A percentile compares a stretch with the other conserved stretches of the same genome.
These are phyloP conservation scores for Avena eriantha DNA, from an alignment of 176 grass and related monocot genomes.

Conservation along the genomic window DNA sequence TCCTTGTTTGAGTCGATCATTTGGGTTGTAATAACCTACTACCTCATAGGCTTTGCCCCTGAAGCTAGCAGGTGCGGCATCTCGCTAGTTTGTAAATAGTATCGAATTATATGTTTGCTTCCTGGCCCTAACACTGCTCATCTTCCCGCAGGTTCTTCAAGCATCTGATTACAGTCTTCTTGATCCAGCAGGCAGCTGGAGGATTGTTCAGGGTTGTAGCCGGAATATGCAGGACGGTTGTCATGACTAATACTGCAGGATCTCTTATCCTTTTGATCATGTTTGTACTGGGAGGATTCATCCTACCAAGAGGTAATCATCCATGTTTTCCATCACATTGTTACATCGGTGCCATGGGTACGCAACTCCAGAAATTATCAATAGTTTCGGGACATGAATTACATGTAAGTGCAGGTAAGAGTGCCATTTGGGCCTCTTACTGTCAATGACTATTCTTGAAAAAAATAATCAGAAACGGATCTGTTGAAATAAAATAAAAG, in stretches of 20 bases:
- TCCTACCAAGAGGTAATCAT: conserved; percentile 78
- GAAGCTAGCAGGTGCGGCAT: conserved; percentile 76
- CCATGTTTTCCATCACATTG: conserved; percentile 35
- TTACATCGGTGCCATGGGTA: conserved; percentile 2
- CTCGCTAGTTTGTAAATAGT: conserved; percentile 25
- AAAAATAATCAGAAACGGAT: not conserved
- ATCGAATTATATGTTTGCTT: conserved; percentile 32
- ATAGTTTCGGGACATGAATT: conserved; percentile 12
- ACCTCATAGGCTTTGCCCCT: conserved; percentile 83
- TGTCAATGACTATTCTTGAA: conserved; percentile 2
- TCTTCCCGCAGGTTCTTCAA: conserved; percentile 87
- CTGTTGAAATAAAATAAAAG: not conserved
- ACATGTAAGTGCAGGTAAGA: conserved; percentile 10
- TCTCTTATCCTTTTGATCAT: conserved; percentile 76
- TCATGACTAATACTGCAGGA: conserved; percentile 79
- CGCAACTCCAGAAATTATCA: conserved; percentile 12
- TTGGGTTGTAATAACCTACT: conserved; percentile 82
- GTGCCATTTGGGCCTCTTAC: conserved; percentile 2
- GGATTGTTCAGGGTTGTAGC: conserved; percentile 75
- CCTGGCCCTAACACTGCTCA: conserved; percentile 21
- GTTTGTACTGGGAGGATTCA: conserved; percentile 91
- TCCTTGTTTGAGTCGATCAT: conserved; percentile 71
- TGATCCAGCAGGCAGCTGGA: conserved; percentile 84
- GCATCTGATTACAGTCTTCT: conserved; percentile 78
- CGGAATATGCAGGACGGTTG: conserved; percentile 79